These are phyloP conservation scores for Ceratocystis smalleyi DNA, from an alignment of 2,329 filamentous ascomycete species.

Conservation along the genomic window DNA sequence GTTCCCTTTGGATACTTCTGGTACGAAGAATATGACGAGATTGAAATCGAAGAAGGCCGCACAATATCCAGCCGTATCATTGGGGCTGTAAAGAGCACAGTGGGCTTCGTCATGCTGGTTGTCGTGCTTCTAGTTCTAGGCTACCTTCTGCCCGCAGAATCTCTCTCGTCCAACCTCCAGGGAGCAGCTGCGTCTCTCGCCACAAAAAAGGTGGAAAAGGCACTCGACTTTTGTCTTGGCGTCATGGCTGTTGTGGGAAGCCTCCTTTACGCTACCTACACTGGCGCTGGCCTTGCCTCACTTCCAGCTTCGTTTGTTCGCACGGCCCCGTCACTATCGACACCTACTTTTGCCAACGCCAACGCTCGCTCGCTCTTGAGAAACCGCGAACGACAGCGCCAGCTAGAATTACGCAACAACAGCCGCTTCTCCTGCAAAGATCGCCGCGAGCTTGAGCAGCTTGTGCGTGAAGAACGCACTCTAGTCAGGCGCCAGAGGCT, in stretches of 20 bases:
- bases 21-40: constrained; percentile 94
- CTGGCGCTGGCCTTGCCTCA: constrained; percentile 71
- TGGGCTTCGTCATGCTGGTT: constrained; percentile 66
- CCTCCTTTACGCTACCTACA: constrained; percentile 75
- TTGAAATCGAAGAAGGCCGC: constrained; percentile 65
- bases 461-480: constrained; percentile 82
- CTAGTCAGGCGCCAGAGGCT: constrained; percentile 78
- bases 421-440: constrained; percentile 75
- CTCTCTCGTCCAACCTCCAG: constrained; percentile 69
- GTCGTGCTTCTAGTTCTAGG: constrained; percentile 77
- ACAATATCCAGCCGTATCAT: constrained; percentile 55
- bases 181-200: constrained; percentile 35
- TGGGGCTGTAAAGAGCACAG: constrained; percentile 81
- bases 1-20: constrained; percentile 97
- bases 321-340: constrained; percentile 72
- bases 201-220: constrained; percentile 78
- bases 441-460: constrained; percentile 68
- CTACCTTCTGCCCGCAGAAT: constrained; percentile 71
- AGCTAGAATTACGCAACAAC: constrained; percentile 71
- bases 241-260: constrained; percentile 79
- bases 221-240: constrained; percentile 76
- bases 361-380: constrained; percentile 68
- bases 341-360: constrained; percentile 58
- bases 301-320: constrained; percentile 86
- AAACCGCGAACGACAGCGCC: constrained; percentile 82